A percentile compares a stretch with the other conserved stretches of the same genome.
These are phyloP conservation scores for Ceratocystis papillata DNA, from an alignment of 2,329 filamentous ascomycete species.

Conservation along the genomic window DNA sequence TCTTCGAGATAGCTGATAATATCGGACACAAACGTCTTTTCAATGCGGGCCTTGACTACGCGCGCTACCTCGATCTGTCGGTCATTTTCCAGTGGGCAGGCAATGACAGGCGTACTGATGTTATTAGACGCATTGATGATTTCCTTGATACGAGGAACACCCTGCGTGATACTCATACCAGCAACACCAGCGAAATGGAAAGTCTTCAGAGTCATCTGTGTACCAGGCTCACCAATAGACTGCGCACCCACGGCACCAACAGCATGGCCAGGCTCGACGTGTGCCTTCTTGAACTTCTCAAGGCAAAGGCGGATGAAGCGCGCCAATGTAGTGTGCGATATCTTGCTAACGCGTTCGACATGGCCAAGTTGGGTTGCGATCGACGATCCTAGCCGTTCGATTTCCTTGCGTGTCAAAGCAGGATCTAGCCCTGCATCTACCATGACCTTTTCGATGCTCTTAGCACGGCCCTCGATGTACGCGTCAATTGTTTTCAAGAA, in stretches of 20 bases:
- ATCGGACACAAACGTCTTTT: constrained; percentile 86
- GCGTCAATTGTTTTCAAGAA: constrained; percentile 70
- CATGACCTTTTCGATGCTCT: constrained; percentile 48
- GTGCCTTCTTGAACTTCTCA: constrained; percentile 80
- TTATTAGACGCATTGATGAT: constrained; percentile 96
- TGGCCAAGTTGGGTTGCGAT: constrained; percentile 32
- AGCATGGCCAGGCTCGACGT: constrained; percentile 87
- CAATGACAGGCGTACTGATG: constrained; percentile 91
- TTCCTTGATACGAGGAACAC: constrained; percentile 99
- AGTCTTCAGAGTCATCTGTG: constrained; percentile 98
- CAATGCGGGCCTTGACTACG: constrained; percentile 84
- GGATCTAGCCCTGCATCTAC: constrained; percentile 39
- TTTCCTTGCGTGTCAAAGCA: constrained; percentile 29
- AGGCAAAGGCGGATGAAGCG: constrained; percentile 74
- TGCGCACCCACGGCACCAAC: constrained; percentile 94
- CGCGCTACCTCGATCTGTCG: constrained; percentile 67
- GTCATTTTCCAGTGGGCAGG: constrained; percentile 70
- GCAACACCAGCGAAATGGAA: constrained; percentile 99
- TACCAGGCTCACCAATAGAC: constrained; percentile 95
- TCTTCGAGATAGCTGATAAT: constrained; percentile 73
- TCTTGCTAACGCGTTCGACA: constrained; percentile 67
- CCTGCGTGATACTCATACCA: constrained; percentile 97
- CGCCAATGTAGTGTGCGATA: constrained; percentile 62
- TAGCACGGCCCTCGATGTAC: constrained; percentile 54
- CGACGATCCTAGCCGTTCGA: constrained; percentile 27